Conservation (phyloP, 73 alveolate species). For the Halteria grandinella region DNA sequence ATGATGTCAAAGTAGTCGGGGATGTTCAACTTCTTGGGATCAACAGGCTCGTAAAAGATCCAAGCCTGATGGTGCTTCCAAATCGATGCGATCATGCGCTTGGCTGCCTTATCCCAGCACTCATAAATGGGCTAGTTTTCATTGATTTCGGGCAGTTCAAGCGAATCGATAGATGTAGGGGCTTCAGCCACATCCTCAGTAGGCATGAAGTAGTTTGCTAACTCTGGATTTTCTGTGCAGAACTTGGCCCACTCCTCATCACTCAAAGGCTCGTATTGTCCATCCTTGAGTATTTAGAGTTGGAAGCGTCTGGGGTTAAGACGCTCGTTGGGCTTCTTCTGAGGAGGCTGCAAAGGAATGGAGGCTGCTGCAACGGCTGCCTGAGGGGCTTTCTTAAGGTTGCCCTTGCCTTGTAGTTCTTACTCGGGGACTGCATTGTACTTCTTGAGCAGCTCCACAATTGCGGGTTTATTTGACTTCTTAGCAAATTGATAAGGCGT, state of each 20-base stretch:
- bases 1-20: constrained; percentile 90
- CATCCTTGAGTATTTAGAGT: constrained; percentile 48
- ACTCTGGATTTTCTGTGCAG: constrained; percentile 46
- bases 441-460: constrained; percentile 51
- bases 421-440: constrained; percentile 45
- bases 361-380: no score
- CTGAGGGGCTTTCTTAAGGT: constrained; percentile 35
- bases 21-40: constrained; percentile 82
- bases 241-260: constrained; percentile 55
- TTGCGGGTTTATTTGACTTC: constrained; percentile 14
- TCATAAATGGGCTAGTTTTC: constrained; percentile 72
- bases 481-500: constrained; percentile 53
- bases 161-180: constrained; percentile 65
- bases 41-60: constrained; percentile 95
- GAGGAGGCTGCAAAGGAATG: no score
- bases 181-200: constrained; percentile 18
- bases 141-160: constrained; percentile 62
- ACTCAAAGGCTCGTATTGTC: constrained; percentile 55
- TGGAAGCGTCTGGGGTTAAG: constrained; percentile 6
- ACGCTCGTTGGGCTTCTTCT: constrained; percentile 29
- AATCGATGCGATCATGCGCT: constrained; percentile 75
- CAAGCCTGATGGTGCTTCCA: constrained; percentile 91
- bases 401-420: constrained; percentile 3
- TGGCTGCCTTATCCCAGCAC: constrained; percentile 91
- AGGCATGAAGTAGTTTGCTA: constrained; percentile 42